These are phyloP conservation scores for Stylosanthes scabra DNA, from an alignment of 331 rosid species.

Conservation along the genomic window DNA sequence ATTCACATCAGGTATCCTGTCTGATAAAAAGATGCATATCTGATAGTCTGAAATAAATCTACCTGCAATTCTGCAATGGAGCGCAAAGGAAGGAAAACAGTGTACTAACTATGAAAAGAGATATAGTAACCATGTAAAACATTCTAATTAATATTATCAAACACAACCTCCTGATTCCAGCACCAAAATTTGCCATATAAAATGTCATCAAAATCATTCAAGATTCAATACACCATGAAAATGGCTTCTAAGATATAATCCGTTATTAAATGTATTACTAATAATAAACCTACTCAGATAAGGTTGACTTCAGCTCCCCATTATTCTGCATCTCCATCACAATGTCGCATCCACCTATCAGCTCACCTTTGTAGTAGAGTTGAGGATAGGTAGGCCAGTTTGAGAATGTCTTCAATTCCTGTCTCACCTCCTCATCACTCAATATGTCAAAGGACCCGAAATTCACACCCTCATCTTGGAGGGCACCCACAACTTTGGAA, in stretches of 20 bases:
- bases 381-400: slow-evolving; percentile 99
- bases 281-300: slow-evolving; percentile 64
- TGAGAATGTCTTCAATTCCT: slow-evolving; percentile 80
- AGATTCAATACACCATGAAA: slow-evolving; percentile 38
- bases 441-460: slow-evolving; percentile 88
- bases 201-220: slow-evolving; percentile 40
- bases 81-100: neutral
- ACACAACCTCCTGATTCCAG: slow-evolving; percentile 40
- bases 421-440: slow-evolving; percentile 84
- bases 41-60: neutral
- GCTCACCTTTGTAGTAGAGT: slow-evolving; percentile 86
- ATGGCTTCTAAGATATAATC: slow-evolving; percentile 24
- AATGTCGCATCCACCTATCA: slow-evolving; percentile 93
- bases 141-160: slow-evolving; percentile 16
- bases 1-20: neutral
- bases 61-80: neutral
- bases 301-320: slow-evolving; percentile 83
- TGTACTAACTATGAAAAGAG: neutral
- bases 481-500: slow-evolving; percentile 82
- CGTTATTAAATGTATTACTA: slow-evolving; percentile 37
- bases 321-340: slow-evolving; percentile 71
- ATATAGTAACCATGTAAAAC: slow-evolving; percentile 25
- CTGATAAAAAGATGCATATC: neutral
- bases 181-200: slow-evolving; percentile 38
- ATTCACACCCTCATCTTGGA: slow-evolving; percentile 64